Conservation (phyloP, 768 basidiomycete genomes). For the Suillus discolor region DNA sequence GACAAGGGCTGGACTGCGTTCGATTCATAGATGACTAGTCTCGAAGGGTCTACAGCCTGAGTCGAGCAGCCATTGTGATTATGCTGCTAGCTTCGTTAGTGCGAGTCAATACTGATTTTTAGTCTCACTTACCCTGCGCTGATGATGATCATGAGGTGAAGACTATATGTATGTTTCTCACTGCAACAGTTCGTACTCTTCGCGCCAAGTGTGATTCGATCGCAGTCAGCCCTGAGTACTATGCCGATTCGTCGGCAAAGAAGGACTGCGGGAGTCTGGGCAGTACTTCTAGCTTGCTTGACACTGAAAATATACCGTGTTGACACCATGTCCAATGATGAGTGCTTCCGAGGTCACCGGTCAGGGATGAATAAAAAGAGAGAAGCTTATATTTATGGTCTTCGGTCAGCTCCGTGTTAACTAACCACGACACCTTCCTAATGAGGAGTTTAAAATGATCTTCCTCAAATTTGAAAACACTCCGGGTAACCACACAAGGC, state of each 20-base stretch:
- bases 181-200: constrained; percentile 17
- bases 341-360: constrained; percentile 4
- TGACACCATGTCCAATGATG: constrained; percentile 8
- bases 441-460: not conserved
- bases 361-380: constrained; percentile 2
- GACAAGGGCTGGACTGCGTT: not conserved
- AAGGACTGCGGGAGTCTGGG: constrained; percentile 15
- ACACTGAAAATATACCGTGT: constrained; percentile 18
- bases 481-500: not conserved
- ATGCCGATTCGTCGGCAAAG: not conserved
- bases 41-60: not conserved
- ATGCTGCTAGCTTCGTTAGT: not conserved
- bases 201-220: constrained; percentile 19
- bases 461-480: not conserved
- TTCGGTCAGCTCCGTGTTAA: not conserved
- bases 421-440: constrained; percentile 12
- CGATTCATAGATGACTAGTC: not conserved
- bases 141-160: not conserved
- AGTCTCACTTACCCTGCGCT: not conserved
- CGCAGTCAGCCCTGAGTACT: constrained; percentile 21
- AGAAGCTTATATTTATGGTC: too few species aligned
- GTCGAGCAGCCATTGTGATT: not conserved
- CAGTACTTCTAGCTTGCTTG: constrained; percentile 20
- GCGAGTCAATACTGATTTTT: not conserved
- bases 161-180: not conserved